Base-by-base conservation (phyloP, 2,329 filamentous ascomycete genomes). In the Xylariaceae sp. region DNA sequence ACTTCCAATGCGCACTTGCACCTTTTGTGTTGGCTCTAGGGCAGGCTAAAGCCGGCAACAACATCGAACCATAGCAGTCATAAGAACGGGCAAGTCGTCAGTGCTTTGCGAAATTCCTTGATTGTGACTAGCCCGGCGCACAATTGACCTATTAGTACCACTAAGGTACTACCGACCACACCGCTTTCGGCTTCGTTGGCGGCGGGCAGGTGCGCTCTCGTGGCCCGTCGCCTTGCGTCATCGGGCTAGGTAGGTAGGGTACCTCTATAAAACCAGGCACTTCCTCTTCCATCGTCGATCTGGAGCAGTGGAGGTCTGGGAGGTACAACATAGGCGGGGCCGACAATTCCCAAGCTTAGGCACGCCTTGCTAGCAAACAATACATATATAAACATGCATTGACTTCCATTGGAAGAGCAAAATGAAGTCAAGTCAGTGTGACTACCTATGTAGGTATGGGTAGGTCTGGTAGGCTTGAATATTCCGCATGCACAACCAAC, bases 61-160 rank as follows among this genome's bases (percentile, higher is more conserved):
- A 16, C 32, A 14, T 37, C 32, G 32, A 37, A 37, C 32, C 32
- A 16, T 16, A 37, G 32, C 32, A 12, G 32, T 7, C 32, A 37
- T 37, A 12, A 37, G 3, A 37, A 37, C 32, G 32, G 32, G 32
- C 14, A 12, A 10, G 32, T 37, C 32, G 32, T 37, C 32, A 37
- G 32, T 37, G 32, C 32, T 37, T 37, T 37, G 23, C 23, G 9
- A 4, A 9, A 37, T 37, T 16, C 32, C 32, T 16, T 12, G 32
- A 12, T 16, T 16, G 14, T 16, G 32, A 37, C 44, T 26, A 61
- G 45, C 44, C 43, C 42, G 41, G 43, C 52, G 51, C 40, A 54
- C 57, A 63, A 67, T 66, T 67, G 65, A 42, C 66, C 65, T 67
- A 67, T 67, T 57, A 66, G 64, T 41, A 26, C 51, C 49, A 44